Conservation (phyloP, 73 alveolate genomes). For the Tetrahymena elliotti region DNA sequence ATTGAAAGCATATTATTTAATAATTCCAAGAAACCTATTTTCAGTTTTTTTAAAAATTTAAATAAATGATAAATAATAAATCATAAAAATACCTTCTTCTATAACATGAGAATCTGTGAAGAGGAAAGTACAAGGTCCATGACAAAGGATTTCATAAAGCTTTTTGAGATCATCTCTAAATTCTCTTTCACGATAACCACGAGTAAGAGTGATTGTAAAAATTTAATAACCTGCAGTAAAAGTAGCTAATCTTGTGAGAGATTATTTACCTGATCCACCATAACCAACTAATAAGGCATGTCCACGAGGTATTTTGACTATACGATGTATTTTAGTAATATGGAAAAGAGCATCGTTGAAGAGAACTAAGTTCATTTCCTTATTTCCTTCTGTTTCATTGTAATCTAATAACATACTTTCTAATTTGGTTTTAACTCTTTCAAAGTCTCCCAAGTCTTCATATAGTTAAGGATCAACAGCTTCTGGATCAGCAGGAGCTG, state of each 20-base stretch:
- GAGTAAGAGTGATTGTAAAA: slow-evolving; percentile 86
- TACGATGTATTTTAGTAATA: slow-evolving; percentile 93
- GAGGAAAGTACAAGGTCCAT: slow-evolving; percentile 92
- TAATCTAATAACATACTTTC: slow-evolving; percentile 89
- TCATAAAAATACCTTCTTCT: slow-evolving; percentile 72
- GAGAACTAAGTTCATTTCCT: slow-evolving; percentile 97
- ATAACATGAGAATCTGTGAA: slow-evolving; percentile 98
- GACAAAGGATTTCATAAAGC: slow-evolving; percentile 80
- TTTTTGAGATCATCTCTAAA: slow-evolving; percentile 96
- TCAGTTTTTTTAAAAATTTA: no score
- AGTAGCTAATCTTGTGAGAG: slow-evolving; percentile 88
- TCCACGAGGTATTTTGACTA: slow-evolving; percentile 94
- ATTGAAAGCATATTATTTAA: slow-evolving; percentile 97
- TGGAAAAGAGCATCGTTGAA: slow-evolving; percentile 96
- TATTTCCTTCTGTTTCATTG: slow-evolving; percentile 77
- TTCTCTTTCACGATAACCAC: slow-evolving; percentile 95
- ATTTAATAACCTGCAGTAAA: slow-evolving; percentile 93
- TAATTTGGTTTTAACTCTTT: slow-evolving; percentile 76
- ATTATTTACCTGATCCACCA: slow-evolving; percentile 95
- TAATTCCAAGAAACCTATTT: slow-evolving; percentile 84
- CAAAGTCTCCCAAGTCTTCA: slow-evolving; percentile 88
- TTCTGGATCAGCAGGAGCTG: slow-evolving; percentile 88
- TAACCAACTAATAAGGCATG: slow-evolving; percentile 94
- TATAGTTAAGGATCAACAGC: slow-evolving; percentile 89
- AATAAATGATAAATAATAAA: no score